Evolutionary conservation across 192 early-diverging fungal genomes (phyloP).

Genomic region (Thoreauomyces humboldtii): DNA sequence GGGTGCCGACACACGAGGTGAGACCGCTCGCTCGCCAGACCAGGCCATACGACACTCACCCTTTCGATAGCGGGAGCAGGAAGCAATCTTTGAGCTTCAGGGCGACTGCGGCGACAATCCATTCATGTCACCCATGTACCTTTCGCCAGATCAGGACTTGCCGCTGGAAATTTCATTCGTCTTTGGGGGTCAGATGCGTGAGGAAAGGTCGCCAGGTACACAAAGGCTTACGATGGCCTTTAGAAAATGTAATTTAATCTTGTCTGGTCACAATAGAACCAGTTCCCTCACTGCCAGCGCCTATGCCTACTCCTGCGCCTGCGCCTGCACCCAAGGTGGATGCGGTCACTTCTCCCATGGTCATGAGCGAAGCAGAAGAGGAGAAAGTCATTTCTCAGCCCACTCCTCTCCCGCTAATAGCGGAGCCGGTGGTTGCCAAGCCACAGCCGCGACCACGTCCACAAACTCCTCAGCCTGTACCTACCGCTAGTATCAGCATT

Average conservation of each 20-base stretch:
- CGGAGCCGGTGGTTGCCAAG: no score
- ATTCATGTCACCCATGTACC: constrained; percentile 17
- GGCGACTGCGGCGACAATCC: constrained; percentile 2
- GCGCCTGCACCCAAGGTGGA: constrained; percentile 9
- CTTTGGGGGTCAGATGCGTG: not conserved
- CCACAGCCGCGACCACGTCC: not conserved
- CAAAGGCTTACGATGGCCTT: no score
- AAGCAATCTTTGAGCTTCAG: not conserved
- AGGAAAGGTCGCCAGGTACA: no score
- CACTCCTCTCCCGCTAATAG: no score
- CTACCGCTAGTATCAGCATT: not conserved
- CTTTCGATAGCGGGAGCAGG: not conserved
- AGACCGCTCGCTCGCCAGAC: not conserved
- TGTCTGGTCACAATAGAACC: no score
- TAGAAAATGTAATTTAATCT: no score
- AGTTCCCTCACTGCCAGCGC: no score
- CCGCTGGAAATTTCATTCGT: constrained; percentile 2
- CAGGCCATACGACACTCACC: not conserved
- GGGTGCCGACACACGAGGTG: constrained; percentile 26
- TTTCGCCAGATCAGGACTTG: not conserved
- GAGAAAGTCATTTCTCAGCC: no score
- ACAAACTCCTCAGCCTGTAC: not conserved
- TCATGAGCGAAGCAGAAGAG: not conserved
- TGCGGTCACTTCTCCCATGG: constrained; percentile 13
- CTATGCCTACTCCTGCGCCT: no score